Percentiles rank a stretch among this genome's conserved stretches.
These are phyloP conservation scores for Termitomyces sp. DNA, from an alignment of 768 basidiomycete genomes.

Conservation along the genomic window DNA sequence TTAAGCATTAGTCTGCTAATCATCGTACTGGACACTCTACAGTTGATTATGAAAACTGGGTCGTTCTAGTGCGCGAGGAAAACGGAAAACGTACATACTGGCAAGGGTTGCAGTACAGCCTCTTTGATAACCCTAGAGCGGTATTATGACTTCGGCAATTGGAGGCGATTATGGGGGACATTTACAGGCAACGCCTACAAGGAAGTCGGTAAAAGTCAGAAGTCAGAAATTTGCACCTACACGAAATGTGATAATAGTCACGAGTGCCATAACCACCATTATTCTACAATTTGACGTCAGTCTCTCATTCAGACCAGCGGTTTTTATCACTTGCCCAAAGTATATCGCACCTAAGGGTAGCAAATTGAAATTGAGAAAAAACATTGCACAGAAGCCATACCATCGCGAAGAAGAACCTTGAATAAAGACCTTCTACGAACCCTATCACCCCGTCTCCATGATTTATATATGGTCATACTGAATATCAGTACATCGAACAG, in stretches of 20 bases:
- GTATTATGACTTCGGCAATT: neutral
- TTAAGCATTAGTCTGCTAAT: neutral
- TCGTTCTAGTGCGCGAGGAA: neutral
- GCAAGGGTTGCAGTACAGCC: neutral
- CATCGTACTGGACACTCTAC: neutral
- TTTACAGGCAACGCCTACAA: neutral
- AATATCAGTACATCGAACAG: conserved; percentile 36
- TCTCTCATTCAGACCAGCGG: no score
- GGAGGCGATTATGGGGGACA: neutral
- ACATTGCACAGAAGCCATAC: neutral
- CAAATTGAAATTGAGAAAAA: neutral
- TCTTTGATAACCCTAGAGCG: neutral
- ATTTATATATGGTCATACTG: conserved; percentile 32
- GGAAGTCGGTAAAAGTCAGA: neutral
- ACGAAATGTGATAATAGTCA: neutral
- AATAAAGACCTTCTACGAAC: neutral
- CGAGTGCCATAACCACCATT: neutral
- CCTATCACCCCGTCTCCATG: conserved; percentile 16
- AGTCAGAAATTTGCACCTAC: neutral
- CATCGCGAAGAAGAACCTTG: neutral
- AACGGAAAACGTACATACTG: neutral
- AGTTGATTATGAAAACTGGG: neutral
- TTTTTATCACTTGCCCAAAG: neutral
- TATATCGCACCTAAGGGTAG: neutral
- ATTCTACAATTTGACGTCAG: neutral